Percentiles rank a stretch among this genome's conserved stretches.
Conservation (phyloP, 1,139 yeast genomes). For the Nakaseomyces nivariensis region DNA sequence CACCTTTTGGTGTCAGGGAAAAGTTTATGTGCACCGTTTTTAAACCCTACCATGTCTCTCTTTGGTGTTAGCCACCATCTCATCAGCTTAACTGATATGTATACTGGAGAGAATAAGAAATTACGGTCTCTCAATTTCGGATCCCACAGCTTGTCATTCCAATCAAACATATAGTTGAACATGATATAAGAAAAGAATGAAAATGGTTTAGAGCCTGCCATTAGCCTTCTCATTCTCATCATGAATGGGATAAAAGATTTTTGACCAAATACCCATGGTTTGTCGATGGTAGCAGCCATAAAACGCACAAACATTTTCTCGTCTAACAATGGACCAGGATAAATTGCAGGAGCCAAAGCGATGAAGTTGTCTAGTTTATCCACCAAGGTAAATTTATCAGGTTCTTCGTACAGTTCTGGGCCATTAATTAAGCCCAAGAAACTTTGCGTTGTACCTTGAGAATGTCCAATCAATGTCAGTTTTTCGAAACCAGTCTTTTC, state of each 20-base stretch:
- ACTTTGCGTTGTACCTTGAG: conserved; percentile 88
- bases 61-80: conserved; percentile 67
- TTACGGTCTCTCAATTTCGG: conserved; percentile 54
- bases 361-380: conserved; percentile 55
- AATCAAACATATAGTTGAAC: conserved; percentile 77
- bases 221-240: conserved; percentile 39
- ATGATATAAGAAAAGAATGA: conserved; percentile 63
- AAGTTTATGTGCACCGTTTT: conserved; percentile 21
- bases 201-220: conserved; percentile 45
- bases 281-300: conserved; percentile 32
- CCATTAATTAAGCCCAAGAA: conserved; percentile 48
- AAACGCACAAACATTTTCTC: conserved; percentile 43
- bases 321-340: conserved; percentile 65
- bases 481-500: conserved; percentile 34
- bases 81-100: conserved; percentile 72
- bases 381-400: conserved; percentile 35
- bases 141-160: conserved; percentile 81
- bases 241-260: conserved; percentile 54
- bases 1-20: conserved; percentile 28
- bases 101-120: conserved; percentile 76
- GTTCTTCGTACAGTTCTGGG: conserved; percentile 15
- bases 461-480: conserved; percentile 66
- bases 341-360: conserved; percentile 85
- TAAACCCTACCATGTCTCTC: conserved; percentile 21
- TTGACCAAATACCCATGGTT: conserved; percentile 47